phyloP scores from a whole-genome alignment of 805 yeast species.

The Zygoascus ofunaensis region DNA sequence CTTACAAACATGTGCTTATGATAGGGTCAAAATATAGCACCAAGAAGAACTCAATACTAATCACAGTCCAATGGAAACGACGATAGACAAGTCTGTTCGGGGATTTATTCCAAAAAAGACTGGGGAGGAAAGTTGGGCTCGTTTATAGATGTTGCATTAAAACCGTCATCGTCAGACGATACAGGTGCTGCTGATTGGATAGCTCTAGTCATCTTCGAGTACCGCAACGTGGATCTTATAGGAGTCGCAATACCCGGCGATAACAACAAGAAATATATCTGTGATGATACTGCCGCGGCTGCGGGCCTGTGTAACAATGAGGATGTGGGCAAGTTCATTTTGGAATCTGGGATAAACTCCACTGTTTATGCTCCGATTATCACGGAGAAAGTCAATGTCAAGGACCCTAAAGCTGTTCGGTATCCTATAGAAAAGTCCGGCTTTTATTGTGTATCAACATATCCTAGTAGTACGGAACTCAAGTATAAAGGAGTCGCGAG shows the following conservation, averaged over 20 bases:
- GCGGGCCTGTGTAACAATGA: conserved; percentile 44
- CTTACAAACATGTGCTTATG: neutral
- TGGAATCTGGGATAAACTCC: conserved; percentile 35
- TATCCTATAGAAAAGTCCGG: conserved; percentile 73
- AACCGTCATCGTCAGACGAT: conserved; percentile 21
- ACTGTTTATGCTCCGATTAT: conserved; percentile 45
- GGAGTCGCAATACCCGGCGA: conserved; percentile 48
- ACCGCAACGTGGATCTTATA: conserved; percentile 58
- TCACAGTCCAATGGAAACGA: conserved; percentile 35
- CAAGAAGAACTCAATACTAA: neutral
- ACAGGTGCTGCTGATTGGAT: conserved; percentile 34
- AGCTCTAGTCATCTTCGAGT: conserved; percentile 73
- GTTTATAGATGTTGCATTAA: conserved; percentile 36
- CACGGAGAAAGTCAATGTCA: conserved; percentile 44
- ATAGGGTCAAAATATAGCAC: conserved; percentile 11
- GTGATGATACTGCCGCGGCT: conserved; percentile 61
- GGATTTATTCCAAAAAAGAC: conserved; percentile 78
- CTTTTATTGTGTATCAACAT: conserved; percentile 82
- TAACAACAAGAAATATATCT: conserved; percentile 47
- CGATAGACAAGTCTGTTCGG: conserved; percentile 68
- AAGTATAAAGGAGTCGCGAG: conserved; percentile 59
- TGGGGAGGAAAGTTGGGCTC: conserved; percentile 77
- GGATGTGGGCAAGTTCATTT: conserved; percentile 55
- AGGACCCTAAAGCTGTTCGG: conserved; percentile 51
- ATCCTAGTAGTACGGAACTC: conserved; percentile 26